Percentiles rank a stretch among this genome's conserved stretches.
Evolutionary conservation across 2,329 filamentous ascomycete species (phyloP).

Genomic region (Diaporthe citrichinensis): DNA sequence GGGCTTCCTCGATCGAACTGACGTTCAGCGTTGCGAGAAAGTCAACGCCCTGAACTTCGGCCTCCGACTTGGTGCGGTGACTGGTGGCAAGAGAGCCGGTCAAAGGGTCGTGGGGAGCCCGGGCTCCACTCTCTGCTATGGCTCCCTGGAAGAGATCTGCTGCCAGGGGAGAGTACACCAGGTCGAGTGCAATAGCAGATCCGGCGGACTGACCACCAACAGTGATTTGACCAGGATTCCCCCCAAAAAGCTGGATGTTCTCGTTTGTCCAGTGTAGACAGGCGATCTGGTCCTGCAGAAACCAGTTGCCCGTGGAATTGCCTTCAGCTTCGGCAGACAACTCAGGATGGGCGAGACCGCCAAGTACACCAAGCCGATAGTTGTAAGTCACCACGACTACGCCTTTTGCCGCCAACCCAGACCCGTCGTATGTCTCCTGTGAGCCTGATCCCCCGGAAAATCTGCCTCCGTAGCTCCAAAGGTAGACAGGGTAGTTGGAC

Average conservation of each 20-base stretch:
- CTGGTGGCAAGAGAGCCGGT: constrained; percentile 48
- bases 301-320: constrained; percentile 71
- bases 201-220: constrained; percentile 79
- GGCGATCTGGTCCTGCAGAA: constrained; percentile 78
- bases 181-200: constrained; percentile 62
- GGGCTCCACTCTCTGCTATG: constrained; percentile 52
- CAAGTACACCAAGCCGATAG: constrained; percentile 81
- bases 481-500: constrained; percentile 56
- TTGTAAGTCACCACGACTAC: constrained; percentile 81
- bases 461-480: constrained; percentile 63
- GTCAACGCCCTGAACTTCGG: constrained; percentile 42
- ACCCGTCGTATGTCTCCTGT: constrained; percentile 66
- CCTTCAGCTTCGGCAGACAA: constrained; percentile 49
- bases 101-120: constrained; percentile 48
- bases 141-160: constrained; percentile 46
- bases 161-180: constrained; percentile 6
- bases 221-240: constrained; percentile 76
- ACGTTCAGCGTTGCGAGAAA: constrained; percentile 44
- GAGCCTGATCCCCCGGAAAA: constrained; percentile 58
- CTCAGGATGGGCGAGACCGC: constrained; percentile 77
- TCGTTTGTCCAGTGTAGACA: constrained; percentile 78
- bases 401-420: constrained; percentile 70
- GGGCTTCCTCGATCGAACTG: constrained; percentile 44
- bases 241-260: constrained; percentile 77
- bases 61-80: constrained; percentile 46